Base-by-base conservation (phyloP, 2,329 filamentous ascomycete genomes). In the Monilinia fructicola region DNA sequence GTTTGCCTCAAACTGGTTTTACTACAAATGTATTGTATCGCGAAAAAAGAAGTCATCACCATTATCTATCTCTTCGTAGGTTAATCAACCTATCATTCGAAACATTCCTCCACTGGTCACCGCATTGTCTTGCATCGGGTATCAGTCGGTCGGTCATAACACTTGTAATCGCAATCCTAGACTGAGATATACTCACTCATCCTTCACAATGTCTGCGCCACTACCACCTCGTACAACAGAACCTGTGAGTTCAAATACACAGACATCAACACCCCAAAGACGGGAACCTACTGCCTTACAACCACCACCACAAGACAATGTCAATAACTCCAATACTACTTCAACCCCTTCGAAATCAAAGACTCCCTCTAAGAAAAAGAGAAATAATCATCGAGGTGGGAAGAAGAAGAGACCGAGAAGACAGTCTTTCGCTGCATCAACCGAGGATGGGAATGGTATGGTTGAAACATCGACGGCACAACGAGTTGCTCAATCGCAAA, bases 391-490 rank as follows among this genome's bases (percentile, higher is more conserved):
- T 77, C 86, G 91, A 54, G 88, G 86, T 42, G 90, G 90, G 48
- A 93, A 89, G 82, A 93, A 92, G 80, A 90, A 90, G 78, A 87
- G 87, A 67, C 79, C 87, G 69, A 86, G 92, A 70, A 86, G 91
- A 69, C 91, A 91, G 80, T 96, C 92, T 11, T 97, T 97, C 75
- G 89, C 90, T 31, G 82, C 84, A 21, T 79, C 86, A 0, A 80
- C 86, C 44, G 87, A 89, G 46, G 79, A 77, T 77, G 70, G 73
- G 65, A 55, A 75, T 72, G 67, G 78, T 52, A 69, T 68, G 72
- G 74, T 58, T 66, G 77, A 67, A 76, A 80, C 67, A 77, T 56
- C 70, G 11, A 69, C 70, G 26, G 65, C 68, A 28, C 71, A 80
- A 79, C 65, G 79, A 77, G 54, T 70, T 60, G 62, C 71, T 70